phyloP scores from a whole-genome alignment of 371 early-diverging fungal genomes.

The Smittium culicis region DNA sequence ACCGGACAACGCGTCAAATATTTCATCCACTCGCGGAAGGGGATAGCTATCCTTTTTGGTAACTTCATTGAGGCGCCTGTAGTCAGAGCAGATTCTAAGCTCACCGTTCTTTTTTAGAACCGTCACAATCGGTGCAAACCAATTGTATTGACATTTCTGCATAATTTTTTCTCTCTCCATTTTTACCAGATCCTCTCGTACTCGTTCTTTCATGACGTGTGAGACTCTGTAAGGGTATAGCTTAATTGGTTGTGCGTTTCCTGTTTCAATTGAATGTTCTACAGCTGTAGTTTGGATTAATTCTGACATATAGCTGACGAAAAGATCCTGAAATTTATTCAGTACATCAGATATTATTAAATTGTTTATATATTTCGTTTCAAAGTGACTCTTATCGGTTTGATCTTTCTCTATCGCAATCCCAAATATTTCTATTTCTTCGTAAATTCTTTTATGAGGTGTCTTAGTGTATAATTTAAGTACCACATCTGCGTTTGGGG shows the following conservation, averaged over 20 bases:
- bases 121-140: not conserved
- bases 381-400: not conserved
- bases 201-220: not conserved
- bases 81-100: constrained; percentile 34
- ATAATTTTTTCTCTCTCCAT: constrained; percentile 7
- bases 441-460: not conserved
- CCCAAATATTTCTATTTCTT: constrained; percentile 5
- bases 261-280: not conserved
- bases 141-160: not conserved
- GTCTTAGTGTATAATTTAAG: not conserved
- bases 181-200: not conserved
- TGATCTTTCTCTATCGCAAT: not conserved
- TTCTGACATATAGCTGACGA: not conserved
- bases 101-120: constrained; percentile 40
- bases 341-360: too few relatives aligned
- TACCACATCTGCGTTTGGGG: not conserved
- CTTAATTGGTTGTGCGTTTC: not conserved
- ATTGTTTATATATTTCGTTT: not conserved
- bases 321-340: not conserved
- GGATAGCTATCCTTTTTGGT: constrained; percentile 28
- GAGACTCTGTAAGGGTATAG: not conserved
- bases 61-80: constrained; percentile 33
- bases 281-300: not conserved
- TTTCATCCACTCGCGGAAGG: constrained; percentile 24
- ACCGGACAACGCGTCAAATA: constrained; percentile 17